These are phyloP conservation scores for Amphichorda felina DNA, from an alignment of 2,329 filamentous ascomycete genomes.

Conservation along the genomic window DNA sequence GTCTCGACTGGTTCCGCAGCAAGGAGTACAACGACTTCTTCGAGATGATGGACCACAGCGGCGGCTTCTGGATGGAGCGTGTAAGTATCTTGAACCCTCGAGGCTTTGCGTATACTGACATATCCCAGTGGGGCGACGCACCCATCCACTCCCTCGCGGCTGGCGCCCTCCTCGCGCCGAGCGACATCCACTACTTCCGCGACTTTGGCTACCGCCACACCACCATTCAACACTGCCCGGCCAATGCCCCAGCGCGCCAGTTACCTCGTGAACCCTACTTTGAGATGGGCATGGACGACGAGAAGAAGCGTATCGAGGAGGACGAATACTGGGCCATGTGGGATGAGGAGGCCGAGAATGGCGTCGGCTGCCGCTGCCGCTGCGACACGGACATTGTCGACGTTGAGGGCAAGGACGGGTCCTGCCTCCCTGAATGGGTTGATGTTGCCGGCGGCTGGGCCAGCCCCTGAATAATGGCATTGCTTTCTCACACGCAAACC, in stretches of 20 bases:
- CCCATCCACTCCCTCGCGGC: constrained; percentile 96
- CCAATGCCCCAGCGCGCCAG: constrained; percentile 84
- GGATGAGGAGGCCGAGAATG: constrained; percentile 85
- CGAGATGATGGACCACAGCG: constrained; percentile 95
- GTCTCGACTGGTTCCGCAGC: constrained; percentile 90
- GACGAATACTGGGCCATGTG: constrained; percentile 91
- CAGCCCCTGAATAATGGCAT: constrained; percentile 21
- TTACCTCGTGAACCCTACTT: constrained; percentile 69
- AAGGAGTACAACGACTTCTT: constrained; percentile 98
- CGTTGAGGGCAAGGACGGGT: constrained; percentile 94
- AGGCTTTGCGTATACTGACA: background rate
- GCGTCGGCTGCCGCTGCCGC: constrained; percentile 89
- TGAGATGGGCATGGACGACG: constrained; percentile 68
- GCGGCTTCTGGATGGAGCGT: constrained; percentile 98
- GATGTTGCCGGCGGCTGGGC: constrained; percentile 93
- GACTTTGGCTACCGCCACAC: constrained; percentile 98
- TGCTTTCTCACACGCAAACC: too few species aligned
- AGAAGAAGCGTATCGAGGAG: constrained; percentile 78
- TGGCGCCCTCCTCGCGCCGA: constrained; percentile 67
- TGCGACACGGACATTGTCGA: constrained; percentile 97
- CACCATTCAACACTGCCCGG: constrained; percentile 96
- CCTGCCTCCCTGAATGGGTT: constrained; percentile 92
- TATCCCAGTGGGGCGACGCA: constrained; percentile 82
- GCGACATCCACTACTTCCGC: constrained; percentile 96
- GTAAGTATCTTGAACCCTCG: constrained; percentile 38